Base-by-base conservation (phyloP, 495 filamentous ascomycete species). In the Neurospora sp. region DNA sequence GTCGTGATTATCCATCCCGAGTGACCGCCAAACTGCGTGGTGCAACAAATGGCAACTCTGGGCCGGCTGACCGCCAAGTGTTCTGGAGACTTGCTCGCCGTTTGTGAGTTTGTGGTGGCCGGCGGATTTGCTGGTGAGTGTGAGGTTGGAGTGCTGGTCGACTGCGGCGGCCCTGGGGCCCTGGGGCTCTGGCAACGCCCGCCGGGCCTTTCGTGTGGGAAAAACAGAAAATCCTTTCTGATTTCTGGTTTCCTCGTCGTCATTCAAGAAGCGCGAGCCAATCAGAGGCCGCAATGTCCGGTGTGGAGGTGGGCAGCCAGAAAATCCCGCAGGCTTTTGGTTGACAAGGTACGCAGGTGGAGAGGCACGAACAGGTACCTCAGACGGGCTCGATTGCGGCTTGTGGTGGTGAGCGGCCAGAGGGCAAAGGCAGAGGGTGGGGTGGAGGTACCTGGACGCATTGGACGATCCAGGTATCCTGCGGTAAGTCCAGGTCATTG, bases 281-380 rank as follows among this genome's bases (percentile, higher is more conserved):
- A 65, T 65, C 14, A 65, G 53, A 65, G 14, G 53, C 27, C 14
- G 5, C 53, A 0, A 35, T 7, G 14, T 14, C 53, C 14, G 27
- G 53, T 65, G 53, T 65, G 31, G n/a, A 69, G 39, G 44, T 39
- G 71, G 71, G 70, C 72, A 78, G 75, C 73, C 75, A 74, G 78
- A 80, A 81, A 81, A 81, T 81, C 79, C 79, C 80, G 79, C 80
- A 81, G 74, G 42, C 75, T 71, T 70, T 37, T 73, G 70, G 65
- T 20, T 69, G 45, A 65, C 65, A 37, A 39, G 77, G 76, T 81
- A 80, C 80, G 8, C 74, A 18, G 70, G 74, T 72, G 73, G 75
- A 44, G 71, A 73, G 70, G 31, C 70, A 39, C 70, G 47, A 44
- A 37, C 69, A 80, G 74, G 80, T 81, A 81, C 75, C 76, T 75